A percentile compares a stretch with the other conserved stretches of the same genome.
Conservation (phyloP, 139 green algal species). For the Chlorella sp. region DNA sequence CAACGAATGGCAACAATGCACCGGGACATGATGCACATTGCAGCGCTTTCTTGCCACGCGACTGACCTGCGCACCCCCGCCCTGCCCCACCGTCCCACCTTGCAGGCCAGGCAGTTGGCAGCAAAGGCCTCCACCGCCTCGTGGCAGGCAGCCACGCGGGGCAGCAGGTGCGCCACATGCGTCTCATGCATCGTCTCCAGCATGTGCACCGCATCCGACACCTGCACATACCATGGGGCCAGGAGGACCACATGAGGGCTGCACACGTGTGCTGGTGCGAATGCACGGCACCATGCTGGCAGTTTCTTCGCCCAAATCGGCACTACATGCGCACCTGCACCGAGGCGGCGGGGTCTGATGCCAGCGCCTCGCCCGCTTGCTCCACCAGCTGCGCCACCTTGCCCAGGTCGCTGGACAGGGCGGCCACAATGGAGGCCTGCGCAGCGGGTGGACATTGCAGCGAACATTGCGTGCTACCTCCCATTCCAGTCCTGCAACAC, state of each 20-base stretch:
- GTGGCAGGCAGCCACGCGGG: slow-evolving; percentile 56
- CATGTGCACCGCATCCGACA: slow-evolving; percentile 74
- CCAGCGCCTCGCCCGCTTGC: slow-evolving; percentile 65
- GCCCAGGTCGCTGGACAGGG: slow-evolving; percentile 69
- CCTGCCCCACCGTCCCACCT: slow-evolving; percentile 36
- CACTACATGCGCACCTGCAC: background rate
- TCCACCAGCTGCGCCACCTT: slow-evolving; percentile 76
- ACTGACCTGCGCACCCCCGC: no score
- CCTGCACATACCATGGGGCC: no score
- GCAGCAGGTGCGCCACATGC: slow-evolving; percentile 73
- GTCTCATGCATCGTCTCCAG: slow-evolving; percentile 86
- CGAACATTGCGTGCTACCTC: no score
- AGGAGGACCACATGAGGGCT: no score
- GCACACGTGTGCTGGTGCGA: no score
- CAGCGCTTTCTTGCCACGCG: no score
- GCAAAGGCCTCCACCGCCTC: slow-evolving; percentile 49
- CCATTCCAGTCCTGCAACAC: no score
- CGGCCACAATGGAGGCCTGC: slow-evolving; percentile 35
- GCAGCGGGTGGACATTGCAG: background rate
- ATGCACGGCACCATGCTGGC: no score
- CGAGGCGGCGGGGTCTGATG: slow-evolving; percentile 20
- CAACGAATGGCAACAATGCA: no score
- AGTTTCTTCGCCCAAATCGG: background rate
- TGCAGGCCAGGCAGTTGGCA: slow-evolving; percentile 59
- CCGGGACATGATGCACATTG: no score